Percentiles rank a stretch among this genome's conserved stretches.
These are phyloP conservation scores for Phaeosphaeria sp. DNA, from an alignment of 2,329 filamentous ascomycete genomes.

Conservation along the genomic window DNA sequence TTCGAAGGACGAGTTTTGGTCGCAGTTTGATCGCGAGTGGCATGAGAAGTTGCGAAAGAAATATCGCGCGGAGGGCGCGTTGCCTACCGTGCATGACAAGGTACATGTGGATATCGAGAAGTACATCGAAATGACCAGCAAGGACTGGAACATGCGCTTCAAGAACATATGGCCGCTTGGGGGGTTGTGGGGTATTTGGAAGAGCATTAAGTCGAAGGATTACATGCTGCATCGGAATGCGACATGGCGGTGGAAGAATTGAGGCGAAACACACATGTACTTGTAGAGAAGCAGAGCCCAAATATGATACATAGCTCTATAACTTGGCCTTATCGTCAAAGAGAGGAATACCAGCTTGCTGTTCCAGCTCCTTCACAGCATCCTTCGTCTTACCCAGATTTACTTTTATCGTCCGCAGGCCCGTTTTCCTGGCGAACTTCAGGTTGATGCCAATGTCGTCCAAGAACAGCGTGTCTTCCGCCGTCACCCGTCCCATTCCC, in stretches of 20 bases:
- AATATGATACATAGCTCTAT: slow-evolving; percentile 8
- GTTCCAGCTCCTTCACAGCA: slow-evolving; percentile 83
- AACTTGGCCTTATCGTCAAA: slow-evolving; percentile 53
- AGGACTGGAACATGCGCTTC: slow-evolving; percentile 31
- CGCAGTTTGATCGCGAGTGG: slow-evolving; percentile 64
- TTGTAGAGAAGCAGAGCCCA: not conserved
- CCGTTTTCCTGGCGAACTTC: slow-evolving; percentile 75
- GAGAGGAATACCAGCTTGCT: slow-evolving; percentile 71
- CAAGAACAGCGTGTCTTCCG: slow-evolving; percentile 80
- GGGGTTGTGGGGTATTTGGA: slow-evolving; percentile 48
- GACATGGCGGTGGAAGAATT: slow-evolving; percentile 38
- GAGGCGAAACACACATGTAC: not conserved
- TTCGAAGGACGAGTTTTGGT: slow-evolving; percentile 72
- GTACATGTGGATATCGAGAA: slow-evolving; percentile 57
- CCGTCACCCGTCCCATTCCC: slow-evolving; percentile 59
- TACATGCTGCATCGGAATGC: slow-evolving; percentile 43
- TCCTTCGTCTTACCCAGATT: slow-evolving; percentile 76
- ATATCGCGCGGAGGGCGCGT: slow-evolving; percentile 61
- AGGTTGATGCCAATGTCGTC: slow-evolving; percentile 96
- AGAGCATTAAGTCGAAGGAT: slow-evolving; percentile 47
- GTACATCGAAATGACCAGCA: slow-evolving; percentile 31
- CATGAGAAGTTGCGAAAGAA: slow-evolving; percentile 65
- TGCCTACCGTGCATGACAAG: slow-evolving; percentile 73
- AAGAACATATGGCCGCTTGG: slow-evolving; percentile 46
- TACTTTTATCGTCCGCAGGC: slow-evolving; percentile 86